phyloP scores from a whole-genome alignment of 768 basidiomycete species.

The Pleurotus platypus region DNA sequence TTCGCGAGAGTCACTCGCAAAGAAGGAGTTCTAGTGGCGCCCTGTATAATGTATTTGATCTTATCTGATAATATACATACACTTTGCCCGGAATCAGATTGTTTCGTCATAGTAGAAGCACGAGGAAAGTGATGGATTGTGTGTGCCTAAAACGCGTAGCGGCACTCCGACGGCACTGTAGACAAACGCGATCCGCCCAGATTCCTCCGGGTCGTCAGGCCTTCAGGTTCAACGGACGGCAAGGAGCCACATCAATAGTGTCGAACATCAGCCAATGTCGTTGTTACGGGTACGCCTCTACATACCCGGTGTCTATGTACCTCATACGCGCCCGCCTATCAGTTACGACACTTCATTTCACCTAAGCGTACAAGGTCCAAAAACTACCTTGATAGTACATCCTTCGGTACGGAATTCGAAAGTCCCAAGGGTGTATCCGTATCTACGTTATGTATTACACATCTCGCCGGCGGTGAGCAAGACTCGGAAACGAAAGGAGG shows the following conservation, averaged over 20 bases:
- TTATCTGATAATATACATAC: neutral
- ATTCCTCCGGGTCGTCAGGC: neutral
- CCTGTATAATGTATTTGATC: neutral
- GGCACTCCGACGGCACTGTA: too few relatives aligned
- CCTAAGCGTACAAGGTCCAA: neutral
- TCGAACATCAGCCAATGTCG: neutral
- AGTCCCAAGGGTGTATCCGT: neutral
- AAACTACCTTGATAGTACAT: neutral
- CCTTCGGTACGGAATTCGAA: neutral
- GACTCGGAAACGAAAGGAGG: neutral
- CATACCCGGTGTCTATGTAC: neutral
- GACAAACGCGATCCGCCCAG: neutral
- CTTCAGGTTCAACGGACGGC: neutral
- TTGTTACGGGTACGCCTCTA: neutral
- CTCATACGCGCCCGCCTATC: neutral
- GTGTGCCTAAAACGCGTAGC: too few relatives aligned
- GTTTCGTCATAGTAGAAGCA: too few relatives aligned
- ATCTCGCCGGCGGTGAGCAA: neutral
- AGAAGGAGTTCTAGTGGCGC: neutral
- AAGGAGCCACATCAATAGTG: neutral
- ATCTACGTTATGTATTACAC: neutral
- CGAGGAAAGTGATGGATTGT: too few relatives aligned
- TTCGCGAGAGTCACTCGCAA: neutral
- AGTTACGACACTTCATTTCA: neutral
- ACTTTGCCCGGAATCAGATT: neutral